Evolutionary conservation across 169 alveolate genomes (phyloP).

Genomic region (Babesia ovata): DNA sequence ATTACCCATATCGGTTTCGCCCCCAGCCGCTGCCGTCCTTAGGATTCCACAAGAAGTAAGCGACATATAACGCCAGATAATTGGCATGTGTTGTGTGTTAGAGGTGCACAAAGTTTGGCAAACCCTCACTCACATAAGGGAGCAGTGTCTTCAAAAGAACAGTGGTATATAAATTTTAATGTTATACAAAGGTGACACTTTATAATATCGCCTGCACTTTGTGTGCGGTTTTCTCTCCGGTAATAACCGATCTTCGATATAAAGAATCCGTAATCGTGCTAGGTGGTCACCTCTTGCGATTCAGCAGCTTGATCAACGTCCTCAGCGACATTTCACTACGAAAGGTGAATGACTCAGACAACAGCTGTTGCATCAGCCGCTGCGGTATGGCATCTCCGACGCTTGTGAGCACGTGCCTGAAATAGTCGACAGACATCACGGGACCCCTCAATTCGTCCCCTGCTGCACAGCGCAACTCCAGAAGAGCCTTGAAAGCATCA

Average conservation of each 20-base stretch:
- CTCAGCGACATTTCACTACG: conserved; percentile 37
- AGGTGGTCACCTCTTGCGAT: conserved; percentile 7
- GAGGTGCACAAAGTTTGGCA: too few species aligned
- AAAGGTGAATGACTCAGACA: conserved; percentile 28
- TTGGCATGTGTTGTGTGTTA: too few species aligned
- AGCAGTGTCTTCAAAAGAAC: not conserved
- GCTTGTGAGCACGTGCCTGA: conserved; percentile 27
- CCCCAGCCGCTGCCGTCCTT: too few species aligned
- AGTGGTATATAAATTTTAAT: not conserved
- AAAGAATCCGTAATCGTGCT: too few species aligned
- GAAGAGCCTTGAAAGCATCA: conserved; percentile 22
- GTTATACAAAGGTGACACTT: not conserved
- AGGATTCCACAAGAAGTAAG: too few species aligned
- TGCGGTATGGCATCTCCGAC: conserved; percentile 34
- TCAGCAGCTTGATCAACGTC: conserved; percentile 38
- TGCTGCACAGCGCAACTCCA: conserved; percentile 10
- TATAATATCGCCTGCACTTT: too few species aligned
- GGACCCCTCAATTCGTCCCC: not conserved
- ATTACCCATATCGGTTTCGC: too few species aligned
- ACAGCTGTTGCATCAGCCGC: conserved; percentile 3
- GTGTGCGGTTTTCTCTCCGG: too few species aligned
- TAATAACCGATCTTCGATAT: not conserved
- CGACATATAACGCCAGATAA: too few species aligned
- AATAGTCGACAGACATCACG: conserved; percentile 20
- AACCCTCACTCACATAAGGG: not conserved